Percentiles rank a stretch among this genome's conserved stretches.
These are phyloP conservation scores for Rutstroemia sp. DNA, from an alignment of 2,329 filamentous ascomycete genomes.

Conservation along the genomic window DNA sequence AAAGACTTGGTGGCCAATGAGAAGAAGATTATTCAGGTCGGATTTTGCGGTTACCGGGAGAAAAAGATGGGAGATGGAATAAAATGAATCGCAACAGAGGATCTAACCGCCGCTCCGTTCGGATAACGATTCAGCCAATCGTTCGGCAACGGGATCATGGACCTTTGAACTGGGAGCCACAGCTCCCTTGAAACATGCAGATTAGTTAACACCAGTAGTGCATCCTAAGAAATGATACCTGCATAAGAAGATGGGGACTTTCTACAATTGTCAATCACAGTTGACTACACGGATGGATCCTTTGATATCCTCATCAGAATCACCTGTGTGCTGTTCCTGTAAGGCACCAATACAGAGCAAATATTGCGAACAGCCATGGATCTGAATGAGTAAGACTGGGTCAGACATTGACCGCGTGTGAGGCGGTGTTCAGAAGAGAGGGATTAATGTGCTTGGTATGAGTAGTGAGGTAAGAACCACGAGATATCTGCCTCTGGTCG, in stretches of 20 bases:
- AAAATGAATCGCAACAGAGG: background rate
- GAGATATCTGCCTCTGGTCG: no score
- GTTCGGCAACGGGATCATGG: conserved; percentile 1
- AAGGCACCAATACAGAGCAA: background rate
- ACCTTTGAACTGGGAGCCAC: conserved; percentile 2
- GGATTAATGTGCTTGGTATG: no score
- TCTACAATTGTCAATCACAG: no score
- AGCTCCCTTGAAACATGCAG: background rate
- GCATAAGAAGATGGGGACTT: background rate
- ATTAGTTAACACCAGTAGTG: background rate
- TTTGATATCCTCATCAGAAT: background rate
- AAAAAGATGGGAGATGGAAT: background rate
- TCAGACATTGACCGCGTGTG: background rate
- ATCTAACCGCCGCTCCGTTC: background rate
- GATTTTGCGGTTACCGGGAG: background rate
- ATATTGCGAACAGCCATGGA: background rate
- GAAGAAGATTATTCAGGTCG: background rate
- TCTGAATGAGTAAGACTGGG: background rate
- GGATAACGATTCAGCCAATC: conserved; percentile 1
- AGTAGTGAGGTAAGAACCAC: no score
- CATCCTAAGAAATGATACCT: background rate
- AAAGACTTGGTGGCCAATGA: background rate
- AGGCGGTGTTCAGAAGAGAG: no score
- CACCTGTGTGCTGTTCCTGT: background rate
- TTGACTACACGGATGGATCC: background rate